Percentiles rank a stretch among this genome's conserved stretches.
Evolutionary conservation across 2,329 filamentous ascomycete species (phyloP).

Genomic region (Phaeosphaeriaceae sp.): DNA sequence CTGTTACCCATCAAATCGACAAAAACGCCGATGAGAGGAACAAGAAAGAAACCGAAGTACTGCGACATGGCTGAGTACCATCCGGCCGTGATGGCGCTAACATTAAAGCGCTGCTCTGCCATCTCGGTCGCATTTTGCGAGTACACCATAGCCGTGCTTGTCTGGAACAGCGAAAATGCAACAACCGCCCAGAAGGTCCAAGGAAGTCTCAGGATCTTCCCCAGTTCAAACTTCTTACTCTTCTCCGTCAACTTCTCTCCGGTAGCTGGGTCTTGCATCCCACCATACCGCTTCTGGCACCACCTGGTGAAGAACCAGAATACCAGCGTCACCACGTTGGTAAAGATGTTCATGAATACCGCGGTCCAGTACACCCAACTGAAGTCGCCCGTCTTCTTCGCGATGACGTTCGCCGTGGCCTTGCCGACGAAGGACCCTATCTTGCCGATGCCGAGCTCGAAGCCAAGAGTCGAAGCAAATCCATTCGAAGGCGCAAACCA

Average conservation of each 20-base stretch:
- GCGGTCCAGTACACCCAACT: slow-evolving; percentile 68
- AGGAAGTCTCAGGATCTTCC: slow-evolving; percentile 63
- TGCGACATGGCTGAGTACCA: slow-evolving; percentile 67
- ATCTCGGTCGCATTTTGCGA: slow-evolving; percentile 66
- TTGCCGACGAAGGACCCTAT: slow-evolving; percentile 68
- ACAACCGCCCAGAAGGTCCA: slow-evolving; percentile 67
- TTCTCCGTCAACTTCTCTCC: slow-evolving; percentile 67
- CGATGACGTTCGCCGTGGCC: slow-evolving; percentile 66
- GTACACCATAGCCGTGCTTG: slow-evolving; percentile 63
- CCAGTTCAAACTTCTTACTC: slow-evolving; percentile 63
- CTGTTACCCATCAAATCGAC: slow-evolving; percentile 64
- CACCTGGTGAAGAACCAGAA: slow-evolving; percentile 66
- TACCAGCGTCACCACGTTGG: slow-evolving; percentile 60
- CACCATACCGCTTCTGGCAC: slow-evolving; percentile 57
- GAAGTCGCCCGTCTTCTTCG: slow-evolving; percentile 65
- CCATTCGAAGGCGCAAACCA: slow-evolving; percentile 69
- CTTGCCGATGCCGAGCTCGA: slow-evolving; percentile 68
- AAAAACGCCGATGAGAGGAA: slow-evolving; percentile 63
- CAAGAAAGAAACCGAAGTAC: slow-evolving; percentile 65
- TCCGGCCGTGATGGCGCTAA: slow-evolving; percentile 62
- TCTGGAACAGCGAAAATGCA: slow-evolving; percentile 65
- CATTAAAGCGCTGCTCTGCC: slow-evolving; percentile 65
- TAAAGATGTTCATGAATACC: slow-evolving; percentile 70
- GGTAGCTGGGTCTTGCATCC: slow-evolving; percentile 62
- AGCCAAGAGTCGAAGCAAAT: slow-evolving; percentile 67